Evolutionary conservation across 192 early-diverging fungal species (phyloP), one percentile per base, ranked within the genome.

Genomic region (Coemansia sp.): DNA sequence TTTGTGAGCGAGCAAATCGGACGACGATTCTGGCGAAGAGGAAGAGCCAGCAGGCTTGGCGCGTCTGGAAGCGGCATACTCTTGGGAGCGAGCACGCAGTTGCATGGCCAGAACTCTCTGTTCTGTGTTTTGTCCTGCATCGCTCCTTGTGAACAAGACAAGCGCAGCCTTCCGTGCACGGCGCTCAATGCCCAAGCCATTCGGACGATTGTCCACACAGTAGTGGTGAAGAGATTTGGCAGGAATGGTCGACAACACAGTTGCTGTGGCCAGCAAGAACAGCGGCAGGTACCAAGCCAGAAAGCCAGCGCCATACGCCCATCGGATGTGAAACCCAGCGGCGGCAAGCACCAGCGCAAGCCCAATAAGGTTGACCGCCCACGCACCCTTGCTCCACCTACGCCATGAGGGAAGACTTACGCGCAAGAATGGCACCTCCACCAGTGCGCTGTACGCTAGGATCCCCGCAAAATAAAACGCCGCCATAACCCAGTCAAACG

Each of bases 371-470:
- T 87, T 87, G 18, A 90, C 76, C 4, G 80, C 77, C 80, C 89
- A 91, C 79, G 89, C 87, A 9, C 82, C 83, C 45, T 73, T 74
- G 53, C 86, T 77, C 91, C 91, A 93, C 4, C 75, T 46, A 37
- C 84, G 84, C 71, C 85, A 87, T 4, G 75, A 71, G 18, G 84
- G 83, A 26, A 93, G 63, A 4, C 89, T 90, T 0, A 88, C 85
- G 46, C 87, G 86, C 58, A 89, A 73, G 61, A 90, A 89, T 3
- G 88, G 86, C 26, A 90, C 60, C 70, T 91, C 88, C 9, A 86
- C 88, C 10, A 93, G 84, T 29, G 81, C 37, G 10, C 75, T 70
- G 70, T 76, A 90, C 13, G 53, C 84, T 56, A 89, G 78, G 1
- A 87, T 34, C 7, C 84, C 81, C 23, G 74, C 64, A 75, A 84